Percentiles rank a stretch among this genome's conserved stretches.
Evolutionary conservation across 2,329 filamentous ascomycete genomes (phyloP).

Genomic region (Colletotrichum sp.): DNA sequence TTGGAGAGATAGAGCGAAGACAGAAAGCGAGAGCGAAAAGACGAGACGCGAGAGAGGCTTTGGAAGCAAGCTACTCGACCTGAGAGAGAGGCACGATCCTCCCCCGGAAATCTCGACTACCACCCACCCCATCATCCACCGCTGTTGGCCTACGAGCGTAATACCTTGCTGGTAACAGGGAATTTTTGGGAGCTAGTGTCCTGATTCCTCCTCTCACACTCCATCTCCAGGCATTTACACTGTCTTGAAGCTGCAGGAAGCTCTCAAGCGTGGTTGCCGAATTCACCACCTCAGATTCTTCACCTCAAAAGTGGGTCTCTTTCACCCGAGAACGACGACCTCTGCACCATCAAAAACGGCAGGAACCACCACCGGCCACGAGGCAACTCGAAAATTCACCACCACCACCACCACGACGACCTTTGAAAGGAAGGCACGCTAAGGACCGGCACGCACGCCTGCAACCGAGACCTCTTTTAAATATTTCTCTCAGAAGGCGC

Average conservation of each 20-base stretch:
- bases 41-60: background rate
- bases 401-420: background rate
- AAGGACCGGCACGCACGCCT: background rate
- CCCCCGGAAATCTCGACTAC: background rate
- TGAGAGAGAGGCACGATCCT: background rate
- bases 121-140: background rate
- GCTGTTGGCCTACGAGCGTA: slow-evolving; percentile 10
- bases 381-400: background rate
- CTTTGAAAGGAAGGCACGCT: slow-evolving; percentile 10
- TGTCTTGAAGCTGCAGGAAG: background rate
- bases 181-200: background rate
- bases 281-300: background rate
- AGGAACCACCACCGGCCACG: background rate
- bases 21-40: background rate
- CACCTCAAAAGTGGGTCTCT: slow-evolving; percentile 2
- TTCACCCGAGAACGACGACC: background rate
- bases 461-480: background rate
- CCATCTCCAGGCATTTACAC: background rate
- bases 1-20: background rate
- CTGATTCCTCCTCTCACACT: background rate
- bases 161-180: slow-evolving; percentile 9
- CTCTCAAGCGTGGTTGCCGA: background rate
- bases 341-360: background rate
- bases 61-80: slow-evolving; percentile 4
- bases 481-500: background rate